Evolutionary conservation across 1,284 basidiomycete species (phyloP).

Genomic region (Boletus coffeatus): DNA sequence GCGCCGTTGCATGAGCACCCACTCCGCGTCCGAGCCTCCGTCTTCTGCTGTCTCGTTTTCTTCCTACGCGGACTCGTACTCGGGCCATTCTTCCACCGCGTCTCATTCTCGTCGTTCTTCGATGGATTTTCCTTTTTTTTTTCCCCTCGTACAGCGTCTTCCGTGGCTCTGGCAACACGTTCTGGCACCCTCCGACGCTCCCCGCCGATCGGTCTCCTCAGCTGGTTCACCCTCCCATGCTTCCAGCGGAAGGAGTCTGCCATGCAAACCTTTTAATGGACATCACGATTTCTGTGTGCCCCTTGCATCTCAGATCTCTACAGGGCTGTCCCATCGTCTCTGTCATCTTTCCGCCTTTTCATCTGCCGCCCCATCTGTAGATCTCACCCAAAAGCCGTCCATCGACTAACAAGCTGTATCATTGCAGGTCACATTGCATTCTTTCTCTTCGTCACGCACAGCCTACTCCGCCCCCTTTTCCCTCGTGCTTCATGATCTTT

Average conservation of each 20-base stretch:
- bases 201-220: too few relatives aligned
- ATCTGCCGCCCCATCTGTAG: conserved; percentile 15
- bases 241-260: conserved; percentile 28
- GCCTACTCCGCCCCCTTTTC: too few relatives aligned
- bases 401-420: neutral
- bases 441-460: too few relatives aligned
- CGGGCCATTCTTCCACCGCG: too few relatives aligned
- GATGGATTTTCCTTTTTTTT: too few relatives aligned
- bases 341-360: neutral
- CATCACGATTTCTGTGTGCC: conserved; percentile 5
- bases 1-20: conserved; percentile 66
- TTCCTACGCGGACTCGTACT: conserved; percentile 33
- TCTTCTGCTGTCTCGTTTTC: conserved; percentile 54
- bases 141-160: too few relatives aligned
- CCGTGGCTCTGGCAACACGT: too few relatives aligned
- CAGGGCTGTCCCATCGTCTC: conserved; percentile 1
- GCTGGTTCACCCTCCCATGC: too few relatives aligned
- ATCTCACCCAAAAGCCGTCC: conserved; percentile 9
- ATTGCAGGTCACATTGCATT: too few relatives aligned
- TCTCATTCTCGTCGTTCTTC: too few relatives aligned
- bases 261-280: conserved; percentile 26
- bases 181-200: too few relatives aligned
- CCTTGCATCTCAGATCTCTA: conserved; percentile 9
- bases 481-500: too few relatives aligned
- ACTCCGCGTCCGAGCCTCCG: conserved; percentile 61